Conservation (phyloP, 2,329 filamentous ascomycete genomes). For the Microcyclospora pomicola region DNA sequence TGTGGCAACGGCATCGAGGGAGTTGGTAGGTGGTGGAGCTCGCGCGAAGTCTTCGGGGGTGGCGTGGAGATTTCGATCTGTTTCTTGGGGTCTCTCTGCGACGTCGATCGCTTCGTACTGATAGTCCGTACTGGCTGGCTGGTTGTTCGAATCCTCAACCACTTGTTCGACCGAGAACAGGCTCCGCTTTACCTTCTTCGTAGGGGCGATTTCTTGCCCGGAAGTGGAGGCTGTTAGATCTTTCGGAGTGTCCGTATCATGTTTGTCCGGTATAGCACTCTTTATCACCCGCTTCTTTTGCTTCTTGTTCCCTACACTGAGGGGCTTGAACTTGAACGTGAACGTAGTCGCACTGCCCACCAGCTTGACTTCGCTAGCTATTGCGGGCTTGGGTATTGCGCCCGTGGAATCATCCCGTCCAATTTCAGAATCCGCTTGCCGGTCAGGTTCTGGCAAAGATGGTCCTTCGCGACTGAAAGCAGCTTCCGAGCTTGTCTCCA, state of each 20-base stretch:
- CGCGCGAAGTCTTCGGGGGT: not conserved
- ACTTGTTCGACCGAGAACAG: constrained; percentile 51
- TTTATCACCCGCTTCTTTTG: constrained; percentile 35
- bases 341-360: constrained; percentile 66
- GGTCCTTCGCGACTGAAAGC: constrained; percentile 59
- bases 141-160: constrained; percentile 11
- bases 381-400: constrained; percentile 1
- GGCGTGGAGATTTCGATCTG: not conserved
- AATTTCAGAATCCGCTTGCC: constrained; percentile 31
- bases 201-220: constrained; percentile 6
- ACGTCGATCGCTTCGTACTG: constrained; percentile 8
- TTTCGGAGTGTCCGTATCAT: constrained; percentile 2
- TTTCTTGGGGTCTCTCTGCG: not conserved
- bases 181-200: constrained; percentile 47
- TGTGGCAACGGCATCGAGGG: constrained; percentile 57
- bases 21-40: constrained; percentile 27
- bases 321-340: constrained; percentile 76
- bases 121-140: constrained; percentile 8
- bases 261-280: not conserved
- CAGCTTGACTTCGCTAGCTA: constrained; percentile 48
- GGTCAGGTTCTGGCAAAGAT: constrained; percentile 24
- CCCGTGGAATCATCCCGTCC: not conserved
- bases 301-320: constrained; percentile 67
- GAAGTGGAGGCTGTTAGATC: not conserved
- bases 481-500: constrained; percentile 73